Conservation (phyloP, 495 filamentous ascomycete genomes). For the Hypoxylon fragiforme region DNA sequence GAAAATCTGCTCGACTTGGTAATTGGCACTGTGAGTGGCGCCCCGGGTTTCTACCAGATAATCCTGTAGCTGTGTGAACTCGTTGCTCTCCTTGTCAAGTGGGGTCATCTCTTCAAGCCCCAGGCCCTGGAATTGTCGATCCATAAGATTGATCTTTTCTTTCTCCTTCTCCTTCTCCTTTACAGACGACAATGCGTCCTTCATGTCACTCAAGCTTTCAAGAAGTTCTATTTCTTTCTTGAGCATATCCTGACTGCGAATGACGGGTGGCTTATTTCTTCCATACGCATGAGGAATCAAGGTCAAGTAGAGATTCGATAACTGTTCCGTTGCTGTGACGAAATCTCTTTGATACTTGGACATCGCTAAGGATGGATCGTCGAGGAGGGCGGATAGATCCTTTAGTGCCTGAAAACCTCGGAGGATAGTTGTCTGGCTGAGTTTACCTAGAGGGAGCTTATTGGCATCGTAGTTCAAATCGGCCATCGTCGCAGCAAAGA, state of each 20-base stretch:
- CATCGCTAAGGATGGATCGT: constrained; percentile 49
- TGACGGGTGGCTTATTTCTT: constrained; percentile 68
- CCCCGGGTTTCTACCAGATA: constrained; percentile 70
- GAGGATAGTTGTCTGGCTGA: constrained; percentile 73
- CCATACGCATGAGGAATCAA: constrained; percentile 83
- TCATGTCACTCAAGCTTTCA: constrained; percentile 79
- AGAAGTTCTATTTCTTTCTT: constrained; percentile 77
- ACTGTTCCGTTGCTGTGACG: constrained; percentile 51
- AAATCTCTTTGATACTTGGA: constrained; percentile 49
- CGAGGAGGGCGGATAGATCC: constrained; percentile 67
- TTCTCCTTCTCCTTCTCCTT: constrained; percentile 66
- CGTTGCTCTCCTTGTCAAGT: constrained; percentile 58
- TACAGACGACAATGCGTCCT: constrained; percentile 76
- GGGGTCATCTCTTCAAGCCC: constrained; percentile 75
- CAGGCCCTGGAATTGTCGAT: constrained; percentile 70
- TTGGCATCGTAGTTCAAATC: constrained; percentile 73
- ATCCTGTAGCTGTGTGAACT: constrained; percentile 64
- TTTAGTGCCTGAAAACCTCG: constrained; percentile 74
- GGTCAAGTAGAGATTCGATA: constrained; percentile 78
- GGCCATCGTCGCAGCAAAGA: constrained; percentile 66
- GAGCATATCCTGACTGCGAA: constrained; percentile 56
- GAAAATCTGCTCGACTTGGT: constrained; percentile 76
- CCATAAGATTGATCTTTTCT: constrained; percentile 61
- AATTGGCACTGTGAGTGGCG: constrained; percentile 59
- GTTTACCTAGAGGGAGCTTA: constrained; percentile 81